phyloP scores from a whole-genome alignment of 257 asterid species.

The Forsythia viridissima region DNA sequence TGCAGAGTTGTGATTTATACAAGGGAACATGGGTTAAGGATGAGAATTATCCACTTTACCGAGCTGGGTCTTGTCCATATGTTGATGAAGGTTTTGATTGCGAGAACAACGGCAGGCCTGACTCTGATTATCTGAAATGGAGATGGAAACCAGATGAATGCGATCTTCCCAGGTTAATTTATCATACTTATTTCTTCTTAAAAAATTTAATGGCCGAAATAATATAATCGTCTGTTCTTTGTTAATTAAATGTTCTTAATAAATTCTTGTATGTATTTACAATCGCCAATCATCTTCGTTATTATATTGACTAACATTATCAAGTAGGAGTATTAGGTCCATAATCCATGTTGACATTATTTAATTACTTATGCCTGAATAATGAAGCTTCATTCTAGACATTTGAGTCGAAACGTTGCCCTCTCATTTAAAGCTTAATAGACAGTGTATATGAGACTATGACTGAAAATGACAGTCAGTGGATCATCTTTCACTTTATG shows the following conservation, averaged over 20 bases:
- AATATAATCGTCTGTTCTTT: constrained; percentile 18
- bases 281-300: constrained; percentile 2
- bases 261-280: constrained; percentile 3
- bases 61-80: constrained; percentile 78
- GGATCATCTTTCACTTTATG: constrained; percentile 3
- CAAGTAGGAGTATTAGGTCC: background rate
- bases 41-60: constrained; percentile 71
- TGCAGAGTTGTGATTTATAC: constrained; percentile 62
- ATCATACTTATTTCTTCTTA: background rate
- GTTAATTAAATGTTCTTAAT: background rate
- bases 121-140: constrained; percentile 74
- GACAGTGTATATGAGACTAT: background rate
- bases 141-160: constrained; percentile 91
- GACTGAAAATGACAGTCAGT: constrained; percentile 6
- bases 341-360: background rate
- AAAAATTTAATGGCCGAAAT: background rate
- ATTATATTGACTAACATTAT: constrained; percentile 12
- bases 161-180: constrained; percentile 77
- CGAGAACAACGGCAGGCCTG: constrained; percentile 86
- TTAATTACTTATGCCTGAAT: background rate
- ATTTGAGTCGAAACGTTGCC: constrained; percentile 10
- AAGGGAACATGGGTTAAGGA: constrained; percentile 85
- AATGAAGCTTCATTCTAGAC: background rate
- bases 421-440: constrained; percentile 7
- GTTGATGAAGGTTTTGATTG: constrained; percentile 92